Evolutionary conservation across 257 asterid genomes (phyloP).

Genomic region (Solanum clarkiae): DNA sequence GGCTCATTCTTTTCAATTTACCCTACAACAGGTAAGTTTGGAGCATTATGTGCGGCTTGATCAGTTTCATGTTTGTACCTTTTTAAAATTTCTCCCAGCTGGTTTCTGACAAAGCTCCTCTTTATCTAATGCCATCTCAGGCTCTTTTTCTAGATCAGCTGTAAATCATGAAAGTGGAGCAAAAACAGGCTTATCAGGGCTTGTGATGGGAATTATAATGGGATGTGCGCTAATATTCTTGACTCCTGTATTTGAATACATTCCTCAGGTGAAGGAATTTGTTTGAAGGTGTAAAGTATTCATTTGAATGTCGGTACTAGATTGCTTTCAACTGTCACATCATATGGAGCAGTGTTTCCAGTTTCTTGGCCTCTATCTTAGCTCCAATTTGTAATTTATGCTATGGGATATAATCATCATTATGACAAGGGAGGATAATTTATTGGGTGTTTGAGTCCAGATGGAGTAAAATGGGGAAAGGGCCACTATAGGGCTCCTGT

Average conservation of each 20-base stretch:
- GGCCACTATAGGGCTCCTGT: background rate
- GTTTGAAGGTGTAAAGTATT: background rate
- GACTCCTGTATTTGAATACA: slow-evolving; percentile 83
- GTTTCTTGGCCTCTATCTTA: background rate
- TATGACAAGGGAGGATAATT: background rate
- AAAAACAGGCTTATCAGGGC: slow-evolving; percentile 91
- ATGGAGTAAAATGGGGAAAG: background rate
- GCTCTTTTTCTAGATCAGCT: slow-evolving; percentile 98
- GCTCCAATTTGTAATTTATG: background rate
- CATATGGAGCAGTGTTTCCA: background rate
- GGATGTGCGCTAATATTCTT: slow-evolving; percentile 87
- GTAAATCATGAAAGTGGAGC: slow-evolving; percentile 99
- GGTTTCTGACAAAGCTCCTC: slow-evolving; percentile 18
- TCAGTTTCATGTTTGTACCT: background rate
- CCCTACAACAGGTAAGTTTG: slow-evolving; percentile 83
- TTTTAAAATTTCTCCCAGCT: background rate
- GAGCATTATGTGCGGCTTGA: background rate
- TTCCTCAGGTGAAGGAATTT: slow-evolving; percentile 65
- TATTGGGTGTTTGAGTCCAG: background rate
- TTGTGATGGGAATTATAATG: slow-evolving; percentile 91
- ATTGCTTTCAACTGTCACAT: background rate
- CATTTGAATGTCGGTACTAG: background rate
- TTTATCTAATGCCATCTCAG: slow-evolving; percentile 27
- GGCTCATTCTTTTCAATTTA: slow-evolving; percentile 93
- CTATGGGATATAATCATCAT: background rate